Evolutionary conservation across 2,329 filamentous ascomycete species (phyloP).

Genomic region (Ceratocystis variospora): DNA sequence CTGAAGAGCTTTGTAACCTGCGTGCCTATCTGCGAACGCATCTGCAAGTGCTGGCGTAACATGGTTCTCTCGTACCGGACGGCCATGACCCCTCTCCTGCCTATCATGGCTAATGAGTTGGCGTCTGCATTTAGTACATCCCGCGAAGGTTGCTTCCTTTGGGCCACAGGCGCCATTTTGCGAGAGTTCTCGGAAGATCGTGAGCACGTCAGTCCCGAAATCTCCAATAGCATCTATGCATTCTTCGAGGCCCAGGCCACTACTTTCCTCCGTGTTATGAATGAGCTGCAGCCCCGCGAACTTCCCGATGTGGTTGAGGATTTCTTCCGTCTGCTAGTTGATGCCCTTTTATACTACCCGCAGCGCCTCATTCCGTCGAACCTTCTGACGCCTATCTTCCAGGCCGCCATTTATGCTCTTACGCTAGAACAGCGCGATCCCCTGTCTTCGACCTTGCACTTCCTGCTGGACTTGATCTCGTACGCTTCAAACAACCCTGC

Average conservation of each 20-base stretch:
- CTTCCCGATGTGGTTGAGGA: slow-evolving; percentile 82
- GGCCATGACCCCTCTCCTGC: slow-evolving; percentile 72
- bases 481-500: slow-evolving; percentile 69
- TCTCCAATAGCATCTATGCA: slow-evolving; percentile 73
- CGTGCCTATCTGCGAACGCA: slow-evolving; percentile 76
- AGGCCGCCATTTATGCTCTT: slow-evolving; percentile 74
- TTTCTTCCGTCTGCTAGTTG: slow-evolving; percentile 85
- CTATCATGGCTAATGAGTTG: slow-evolving; percentile 75
- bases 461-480: slow-evolving; percentile 76
- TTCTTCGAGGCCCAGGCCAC: slow-evolving; percentile 93
- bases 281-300: slow-evolving; percentile 60
- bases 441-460: slow-evolving; percentile 81
- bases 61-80: slow-evolving; percentile 95
- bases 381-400: slow-evolving; percentile 69
- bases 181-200: slow-evolving; percentile 88
- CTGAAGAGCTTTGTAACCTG: slow-evolving; percentile 78
- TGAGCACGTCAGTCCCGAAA: slow-evolving; percentile 68
- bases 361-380: slow-evolving; percentile 66
- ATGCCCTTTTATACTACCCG: slow-evolving; percentile 87
- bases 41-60: slow-evolving; percentile 90
- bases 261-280: slow-evolving; percentile 78
- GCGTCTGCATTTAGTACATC: slow-evolving; percentile 73
- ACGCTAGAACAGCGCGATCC: slow-evolving; percentile 85
- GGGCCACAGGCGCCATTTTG: slow-evolving; percentile 89
- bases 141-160: slow-evolving; percentile 92